phyloP scores from a whole-genome alignment of 2,329 filamentous ascomycete species.

The Pseudogymnoascus sp. region DNA sequence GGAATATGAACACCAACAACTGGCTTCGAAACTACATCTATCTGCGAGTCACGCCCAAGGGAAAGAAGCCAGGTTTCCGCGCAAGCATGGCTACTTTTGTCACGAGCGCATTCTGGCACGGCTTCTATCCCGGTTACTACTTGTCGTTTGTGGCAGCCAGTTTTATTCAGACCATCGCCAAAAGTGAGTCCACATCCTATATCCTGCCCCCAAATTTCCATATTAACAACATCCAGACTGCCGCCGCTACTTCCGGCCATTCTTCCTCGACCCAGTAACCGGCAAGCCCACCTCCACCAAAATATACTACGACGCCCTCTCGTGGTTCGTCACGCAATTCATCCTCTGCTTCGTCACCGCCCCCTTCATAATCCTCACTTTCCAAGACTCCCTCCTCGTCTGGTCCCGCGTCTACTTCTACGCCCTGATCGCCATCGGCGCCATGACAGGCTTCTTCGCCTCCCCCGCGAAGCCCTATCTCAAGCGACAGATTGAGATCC shows the following conservation, averaged over 20 bases:
- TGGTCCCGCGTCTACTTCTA: constrained; percentile 92
- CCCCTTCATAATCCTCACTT: constrained; percentile 76
- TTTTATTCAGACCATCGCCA: constrained; percentile 86
- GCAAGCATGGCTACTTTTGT: constrained; percentile 90
- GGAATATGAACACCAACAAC: constrained; percentile 98
- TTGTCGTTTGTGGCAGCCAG: constrained; percentile 81
- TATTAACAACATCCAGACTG: constrained; percentile 51
- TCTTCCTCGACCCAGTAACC: constrained; percentile 77
- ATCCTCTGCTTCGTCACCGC: constrained; percentile 73
- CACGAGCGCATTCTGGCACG: constrained; percentile 95
- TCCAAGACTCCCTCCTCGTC: constrained; percentile 60
- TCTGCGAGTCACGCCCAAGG: constrained; percentile 84
- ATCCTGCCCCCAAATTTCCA: background rate
- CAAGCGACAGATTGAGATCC: constrained; percentile 49
- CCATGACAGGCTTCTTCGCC: constrained; percentile 65
- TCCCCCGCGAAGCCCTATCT: constrained; percentile 63
- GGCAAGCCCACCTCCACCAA: constrained; percentile 62
- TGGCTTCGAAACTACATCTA: constrained; percentile 97
- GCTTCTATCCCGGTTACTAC: constrained; percentile 96
- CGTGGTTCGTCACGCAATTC: constrained; percentile 68
- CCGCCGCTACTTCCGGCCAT: constrained; percentile 80
- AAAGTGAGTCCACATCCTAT: constrained; percentile 54
- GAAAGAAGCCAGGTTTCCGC: constrained; percentile 92
- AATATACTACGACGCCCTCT: constrained; percentile 75
- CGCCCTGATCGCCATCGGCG: constrained; percentile 56